Evolutionary conservation across 163 green algal species (phyloP), one percentile per base, ranked within the genome.

Genomic region (Scenedesmus sp.): DNA sequence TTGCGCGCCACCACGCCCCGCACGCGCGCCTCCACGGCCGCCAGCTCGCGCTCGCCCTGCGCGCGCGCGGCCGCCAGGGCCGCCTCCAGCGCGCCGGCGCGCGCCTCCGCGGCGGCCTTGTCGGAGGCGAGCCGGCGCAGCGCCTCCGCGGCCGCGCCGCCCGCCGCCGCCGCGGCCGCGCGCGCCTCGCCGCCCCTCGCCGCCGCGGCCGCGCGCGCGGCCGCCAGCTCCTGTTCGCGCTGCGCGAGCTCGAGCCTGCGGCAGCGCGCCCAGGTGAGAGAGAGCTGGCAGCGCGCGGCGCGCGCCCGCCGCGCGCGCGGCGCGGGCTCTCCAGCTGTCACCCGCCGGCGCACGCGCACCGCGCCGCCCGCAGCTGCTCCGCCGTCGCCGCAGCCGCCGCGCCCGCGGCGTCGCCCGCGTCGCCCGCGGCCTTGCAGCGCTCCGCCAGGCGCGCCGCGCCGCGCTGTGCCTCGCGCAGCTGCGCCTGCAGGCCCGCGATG

Each of bases 41-140:
- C 1, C 71, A 80, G 71, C 45, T 72, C 71, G 2, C 63, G 75
- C 50, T 86, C 79, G 45, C 78, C 77, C 48, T 78, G 76, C 57
- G 60, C 62, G 34, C 45, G 58, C 36, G 54, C 48, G 45, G 77
- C 75, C 26, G 81, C 78, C 51, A 83, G 33, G 67, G 82, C 60
- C 29, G 39, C 2, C 54, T 76, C 31, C 33, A 90, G 60, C 67
- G 78, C 56, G 0, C 4, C 18, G 34, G 89, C 71, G 44, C 86
- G 82, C 50, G 69, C 51, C 28, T 81, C 45, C 31, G 89, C 76
- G 50, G 89, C 84, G 48, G 65, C 51, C 26, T 81, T 65, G 24
- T 78, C 57, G 4, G 11, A 47, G 31, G 66, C 72, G 4, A 87
- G 63, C 47, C 57, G 57, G 20, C 47, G 34, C 24, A 45, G 11